phyloP scores from a whole-genome alignment of 1,284 basidiomycete species.

The Moniliophthora roreri region DNA sequence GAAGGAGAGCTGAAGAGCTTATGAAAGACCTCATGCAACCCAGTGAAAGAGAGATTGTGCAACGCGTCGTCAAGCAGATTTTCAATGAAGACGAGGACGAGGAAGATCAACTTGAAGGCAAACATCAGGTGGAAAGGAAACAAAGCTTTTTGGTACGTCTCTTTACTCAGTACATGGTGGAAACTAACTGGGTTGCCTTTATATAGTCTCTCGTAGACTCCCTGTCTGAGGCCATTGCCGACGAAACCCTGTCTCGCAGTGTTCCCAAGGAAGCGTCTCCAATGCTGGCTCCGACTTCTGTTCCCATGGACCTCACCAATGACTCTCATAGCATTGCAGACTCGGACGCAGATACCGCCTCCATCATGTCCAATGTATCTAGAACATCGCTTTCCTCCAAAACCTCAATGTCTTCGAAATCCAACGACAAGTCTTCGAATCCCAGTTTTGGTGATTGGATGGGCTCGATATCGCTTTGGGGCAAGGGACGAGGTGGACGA shows the following conservation, averaged over 20 bases:
- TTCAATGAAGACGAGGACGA: slow-evolving; percentile 65
- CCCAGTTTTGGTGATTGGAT: slow-evolving; percentile 62
- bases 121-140: slow-evolving; percentile 49
- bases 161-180: slow-evolving; percentile 7
- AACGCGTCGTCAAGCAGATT: slow-evolving; percentile 62
- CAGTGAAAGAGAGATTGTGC: slow-evolving; percentile 64
- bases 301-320: slow-evolving; percentile 20
- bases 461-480: slow-evolving; percentile 53
- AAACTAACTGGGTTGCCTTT: slow-evolving; percentile 10
- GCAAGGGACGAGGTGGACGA: slow-evolving; percentile 41
- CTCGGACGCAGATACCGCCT: slow-evolving; percentile 5
- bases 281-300: slow-evolving; percentile 26
- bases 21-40: slow-evolving; percentile 51
- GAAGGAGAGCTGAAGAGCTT: slow-evolving; percentile 48
- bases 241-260: slow-evolving; percentile 48
- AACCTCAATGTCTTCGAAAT: not conserved
- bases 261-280: slow-evolving; percentile 33
- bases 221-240: slow-evolving; percentile 68
- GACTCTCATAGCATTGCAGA: slow-evolving; percentile 3
- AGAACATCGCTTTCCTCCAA: slow-evolving; percentile 1
- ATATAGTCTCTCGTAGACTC: slow-evolving; percentile 66
- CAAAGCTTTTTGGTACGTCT: slow-evolving; percentile 55
- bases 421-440: not conserved
- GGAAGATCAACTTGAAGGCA: not conserved
- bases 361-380: slow-evolving; percentile 4